Percentiles rank a stretch among this genome's conserved stretches.
Evolutionary conservation across 148 eudicot genomes (phyloP).

Genomic region (Cornus florida): DNA sequence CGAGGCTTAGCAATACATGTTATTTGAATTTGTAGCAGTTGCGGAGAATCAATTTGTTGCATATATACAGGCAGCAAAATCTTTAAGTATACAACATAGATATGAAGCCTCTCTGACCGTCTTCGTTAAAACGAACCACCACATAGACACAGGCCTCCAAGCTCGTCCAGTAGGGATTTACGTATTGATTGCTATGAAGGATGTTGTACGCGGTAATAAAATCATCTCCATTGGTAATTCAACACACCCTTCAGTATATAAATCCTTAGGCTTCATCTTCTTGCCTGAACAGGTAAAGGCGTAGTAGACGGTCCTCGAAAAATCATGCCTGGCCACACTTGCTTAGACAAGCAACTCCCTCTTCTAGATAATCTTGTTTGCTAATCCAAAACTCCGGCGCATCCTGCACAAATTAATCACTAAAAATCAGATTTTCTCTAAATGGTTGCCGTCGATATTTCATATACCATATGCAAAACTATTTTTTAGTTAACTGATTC

Average conservation of each 20-base stretch:
- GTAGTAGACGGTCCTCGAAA: background rate
- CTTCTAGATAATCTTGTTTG: conserved; percentile 92
- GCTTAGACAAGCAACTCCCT: conserved; percentile 86
- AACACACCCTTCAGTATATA: background rate
- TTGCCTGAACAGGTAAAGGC: background rate
- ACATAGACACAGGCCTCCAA: background rate
- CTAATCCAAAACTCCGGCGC: conserved; percentile 98
- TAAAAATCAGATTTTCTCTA: background rate
- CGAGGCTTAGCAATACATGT: no score
- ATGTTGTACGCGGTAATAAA: background rate
- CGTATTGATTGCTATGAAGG: background rate
- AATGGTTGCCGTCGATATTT: background rate
- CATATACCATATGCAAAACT: background rate
- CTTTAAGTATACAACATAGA: conserved; percentile 10
- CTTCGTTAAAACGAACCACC: background rate
- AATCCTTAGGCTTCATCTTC: background rate
- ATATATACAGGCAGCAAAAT: background rate
- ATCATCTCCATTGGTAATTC: background rate
- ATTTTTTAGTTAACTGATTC: background rate
- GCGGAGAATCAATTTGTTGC: no score
- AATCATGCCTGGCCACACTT: conserved; percentile 81
- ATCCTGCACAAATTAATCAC: conserved; percentile 58
- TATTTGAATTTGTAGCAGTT: no score
- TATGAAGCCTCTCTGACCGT: conserved; percentile 1
- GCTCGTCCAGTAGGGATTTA: background rate